A percentile compares a stretch with the other conserved stretches of the same genome.
Conservation (phyloP, 1,284 basidiomycete genomes). For the Leccinum subrobustum region DNA sequence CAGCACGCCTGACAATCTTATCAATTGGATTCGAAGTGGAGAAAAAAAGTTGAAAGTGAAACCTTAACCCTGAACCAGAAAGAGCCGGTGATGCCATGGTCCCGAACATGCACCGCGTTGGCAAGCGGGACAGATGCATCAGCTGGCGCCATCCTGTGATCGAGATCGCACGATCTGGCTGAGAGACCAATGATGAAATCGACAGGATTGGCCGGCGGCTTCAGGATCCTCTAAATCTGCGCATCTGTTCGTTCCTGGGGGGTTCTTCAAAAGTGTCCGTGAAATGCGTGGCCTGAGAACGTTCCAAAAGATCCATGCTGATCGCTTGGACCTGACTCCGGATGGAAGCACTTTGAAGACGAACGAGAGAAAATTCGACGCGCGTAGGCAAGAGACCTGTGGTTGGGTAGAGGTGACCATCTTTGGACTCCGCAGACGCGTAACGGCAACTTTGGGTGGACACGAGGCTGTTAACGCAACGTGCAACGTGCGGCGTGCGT, state of each 20-base stretch:
- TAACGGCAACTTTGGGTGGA: constrained; percentile 19
- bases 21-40: constrained; percentile 7
- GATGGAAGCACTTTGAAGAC: background rate
- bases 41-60: constrained; percentile 11
- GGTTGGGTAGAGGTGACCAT: background rate
- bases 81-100: constrained; percentile 11
- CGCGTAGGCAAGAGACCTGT: background rate
- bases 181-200: constrained; percentile 11
- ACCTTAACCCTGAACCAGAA: constrained; percentile 17
- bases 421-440: constrained; percentile 24
- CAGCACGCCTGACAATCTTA: background rate
- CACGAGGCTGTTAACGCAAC: constrained; percentile 24
- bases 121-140: constrained; percentile 8
- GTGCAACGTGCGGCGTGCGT: constrained; percentile 11
- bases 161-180: constrained; percentile 25
- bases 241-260: constrained; percentile 10
- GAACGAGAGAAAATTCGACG: constrained; percentile 1
- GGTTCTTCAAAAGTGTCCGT: constrained; percentile 11
- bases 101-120: constrained; percentile 2
- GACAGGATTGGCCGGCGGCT: constrained; percentile 18
- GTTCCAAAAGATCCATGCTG: constrained; percentile 13
- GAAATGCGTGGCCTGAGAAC: constrained; percentile 14
- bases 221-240: constrained; percentile 11
- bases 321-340: constrained; percentile 8
- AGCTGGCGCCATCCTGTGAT: constrained; percentile 14